phyloP scores from a whole-genome alignment of 2,329 filamentous ascomycete genomes.

The Ilyonectria sp. region DNA sequence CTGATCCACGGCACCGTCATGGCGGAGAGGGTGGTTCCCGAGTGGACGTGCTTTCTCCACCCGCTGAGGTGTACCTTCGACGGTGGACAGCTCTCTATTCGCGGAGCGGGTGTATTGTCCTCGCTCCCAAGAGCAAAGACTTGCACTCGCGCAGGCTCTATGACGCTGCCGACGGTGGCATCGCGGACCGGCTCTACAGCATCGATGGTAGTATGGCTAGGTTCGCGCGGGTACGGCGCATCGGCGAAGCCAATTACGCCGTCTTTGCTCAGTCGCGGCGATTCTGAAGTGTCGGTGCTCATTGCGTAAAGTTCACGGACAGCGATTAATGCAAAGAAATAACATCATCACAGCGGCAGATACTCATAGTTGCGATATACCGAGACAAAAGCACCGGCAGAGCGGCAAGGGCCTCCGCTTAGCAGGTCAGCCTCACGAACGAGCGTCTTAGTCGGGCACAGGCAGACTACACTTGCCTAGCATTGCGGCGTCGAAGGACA shows the following conservation, averaged over 20 bases:
- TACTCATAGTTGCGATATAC: too few species aligned
- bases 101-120: not conserved
- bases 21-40: not conserved
- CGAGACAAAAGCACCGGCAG: too few species aligned
- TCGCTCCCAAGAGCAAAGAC: too few species aligned
- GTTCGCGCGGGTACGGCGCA: not conserved
- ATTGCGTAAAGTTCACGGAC: not conserved
- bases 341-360: not conserved
- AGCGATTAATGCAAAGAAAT: too few species aligned
- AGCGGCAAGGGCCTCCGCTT: too few species aligned
- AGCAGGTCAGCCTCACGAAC: not conserved
- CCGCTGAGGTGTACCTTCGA: not conserved
- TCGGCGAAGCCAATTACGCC: conserved; percentile 14
- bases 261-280: not conserved
- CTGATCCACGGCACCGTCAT: not conserved
- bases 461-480: not conserved
- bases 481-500: not conserved
- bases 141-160: too few species aligned
- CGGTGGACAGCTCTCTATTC: too few species aligned
- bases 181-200: not conserved
- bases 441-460: not conserved
- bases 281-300: not conserved
- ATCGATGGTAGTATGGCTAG: too few species aligned
- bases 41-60: not conserved
- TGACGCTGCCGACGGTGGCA: not conserved